Base-by-base conservation (phyloP, 306 rosid species). In the Hippophae tibetana region DNA sequence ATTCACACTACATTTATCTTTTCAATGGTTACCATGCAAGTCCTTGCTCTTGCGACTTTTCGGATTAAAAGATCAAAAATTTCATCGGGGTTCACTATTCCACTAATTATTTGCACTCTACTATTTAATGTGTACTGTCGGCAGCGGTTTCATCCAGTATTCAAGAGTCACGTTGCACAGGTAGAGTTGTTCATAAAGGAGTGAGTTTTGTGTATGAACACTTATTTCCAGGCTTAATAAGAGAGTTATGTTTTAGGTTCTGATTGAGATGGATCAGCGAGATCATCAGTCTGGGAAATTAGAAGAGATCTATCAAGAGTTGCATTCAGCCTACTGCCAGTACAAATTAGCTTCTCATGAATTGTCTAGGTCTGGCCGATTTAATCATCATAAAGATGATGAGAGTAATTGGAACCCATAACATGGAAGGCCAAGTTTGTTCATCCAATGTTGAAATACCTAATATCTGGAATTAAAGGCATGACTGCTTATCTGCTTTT, bases 31-130 rank as follows among this genome's bases (percentile, higher is more conserved):
- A 25, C 84, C 7, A 62, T 89, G 74, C 99, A 92, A 86, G 13
- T 88, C 51, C 68, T 92, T 44, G 96, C 97, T 60, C 77, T 92
- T 6, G 96, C 95, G 61, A 95, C 88, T 57, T 92, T 92, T 52
- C 86, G 96, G 60, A 42, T 88, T 46, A 92, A 79, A 75, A 69
- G 43, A 7, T 82, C 97, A 69, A 57, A 95, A 41, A 67, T 84
- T 31, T 79, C 99, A 57, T 58, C 89, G 8, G 97, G 94, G 50
- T 88, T 92, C 71, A 92, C 86, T 48, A 64, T 88, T 77, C 99
- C 90, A 8, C 69, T 92, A 60, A 63, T 88, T 60, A 73, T 86
- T 42, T 59, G 78, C 58, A 92, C 99, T 13, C 8, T 84, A 67
- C 80, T 92, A 53, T 92, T 92, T 74, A 64, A 92, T 51, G 86